Percentiles rank a stretch among this genome's conserved stretches.
phyloP scores from a whole-genome alignment of 129 eudicot species.

The Smallanthus sonchifolius region DNA sequence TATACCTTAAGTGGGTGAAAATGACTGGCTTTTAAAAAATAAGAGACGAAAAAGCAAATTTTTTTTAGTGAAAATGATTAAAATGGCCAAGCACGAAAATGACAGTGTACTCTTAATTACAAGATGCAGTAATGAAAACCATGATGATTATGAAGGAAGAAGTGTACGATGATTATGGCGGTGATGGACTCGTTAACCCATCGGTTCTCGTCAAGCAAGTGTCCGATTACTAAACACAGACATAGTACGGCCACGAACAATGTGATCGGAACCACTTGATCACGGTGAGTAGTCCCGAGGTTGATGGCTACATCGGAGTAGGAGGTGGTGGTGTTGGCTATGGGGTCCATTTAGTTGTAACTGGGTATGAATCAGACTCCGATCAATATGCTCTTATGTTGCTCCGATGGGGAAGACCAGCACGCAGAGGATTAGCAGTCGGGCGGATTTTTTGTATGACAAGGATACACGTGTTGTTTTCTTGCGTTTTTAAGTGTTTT shows the following conservation, averaged over 20 bases:
- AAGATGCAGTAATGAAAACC: not conserved
- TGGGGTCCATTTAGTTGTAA: not conserved
- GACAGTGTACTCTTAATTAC: no score
- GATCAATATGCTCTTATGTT: not conserved
- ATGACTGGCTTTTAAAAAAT: no score
- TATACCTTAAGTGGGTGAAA: no score
- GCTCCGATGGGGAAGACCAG: not conserved
- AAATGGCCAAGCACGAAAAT: no score
- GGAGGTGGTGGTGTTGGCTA: not conserved
- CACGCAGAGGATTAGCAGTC: not conserved
- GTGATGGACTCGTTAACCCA: conserved; percentile 80
- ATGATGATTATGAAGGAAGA: not conserved
- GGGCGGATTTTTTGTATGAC: conserved; percentile 29
- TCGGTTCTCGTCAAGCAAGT: conserved; percentile 67
- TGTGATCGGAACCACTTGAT: conserved; percentile 56
- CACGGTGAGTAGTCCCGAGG: conserved; percentile 9
- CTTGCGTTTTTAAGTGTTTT: not conserved
- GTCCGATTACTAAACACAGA: conserved; percentile 67
- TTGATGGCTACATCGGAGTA: not conserved
- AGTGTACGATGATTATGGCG: conserved; percentile 56
- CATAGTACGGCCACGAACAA: conserved; percentile 70
- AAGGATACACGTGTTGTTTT: conserved; percentile 35
- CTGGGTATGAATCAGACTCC: not conserved
- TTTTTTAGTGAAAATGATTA: no score
- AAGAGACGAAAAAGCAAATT: no score